Percentiles rank a stretch among this genome's conserved stretches.
Conservation (phyloP, 2,329 filamentous ascomycete genomes). For the Dactylonectria macrodidyma region DNA sequence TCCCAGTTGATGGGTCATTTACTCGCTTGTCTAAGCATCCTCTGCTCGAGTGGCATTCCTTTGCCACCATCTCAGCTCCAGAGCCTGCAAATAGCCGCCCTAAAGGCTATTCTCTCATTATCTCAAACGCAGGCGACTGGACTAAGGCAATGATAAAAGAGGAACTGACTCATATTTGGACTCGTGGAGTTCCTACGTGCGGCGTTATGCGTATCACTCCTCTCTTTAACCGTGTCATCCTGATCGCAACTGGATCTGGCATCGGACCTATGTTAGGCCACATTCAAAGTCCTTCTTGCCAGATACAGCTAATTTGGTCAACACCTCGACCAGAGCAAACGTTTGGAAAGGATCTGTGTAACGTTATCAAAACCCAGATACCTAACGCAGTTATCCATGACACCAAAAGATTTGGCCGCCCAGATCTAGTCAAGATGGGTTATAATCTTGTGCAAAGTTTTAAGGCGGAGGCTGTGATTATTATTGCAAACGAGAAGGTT, state of each 20-base stretch:
- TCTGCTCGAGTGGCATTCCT: conserved; percentile 81
- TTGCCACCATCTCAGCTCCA: conserved; percentile 79
- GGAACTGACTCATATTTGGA: conserved; percentile 75
- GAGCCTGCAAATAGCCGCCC: conserved; percentile 45
- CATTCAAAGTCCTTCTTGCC: conserved; percentile 65
- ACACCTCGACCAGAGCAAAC: conserved; percentile 73
- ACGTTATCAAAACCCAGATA: conserved; percentile 70
- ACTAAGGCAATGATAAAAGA: conserved; percentile 75
- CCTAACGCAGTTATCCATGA: conserved; percentile 77
- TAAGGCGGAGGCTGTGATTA: conserved; percentile 77
- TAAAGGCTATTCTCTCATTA: conserved; percentile 74
- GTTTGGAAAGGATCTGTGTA: conserved; percentile 71
- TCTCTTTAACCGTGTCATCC: conserved; percentile 75
- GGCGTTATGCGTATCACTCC: conserved; percentile 78
- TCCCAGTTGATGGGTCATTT: conserved; percentile 63
- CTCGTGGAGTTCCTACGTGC: conserved; percentile 75
- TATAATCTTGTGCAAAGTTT: conserved; percentile 70
- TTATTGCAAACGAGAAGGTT: conserved; percentile 79
- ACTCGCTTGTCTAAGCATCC: conserved; percentile 73
- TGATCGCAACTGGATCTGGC: conserved; percentile 81
- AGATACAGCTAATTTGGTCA: conserved; percentile 78
- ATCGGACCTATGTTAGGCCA: conserved; percentile 78
- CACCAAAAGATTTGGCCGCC: conserved; percentile 72
- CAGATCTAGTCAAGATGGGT: conserved; percentile 66
- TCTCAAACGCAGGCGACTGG: conserved; percentile 84